Conservation (phyloP, 2,329 filamentous ascomycete species). For the Penicillium fuscoglaucum region DNA sequence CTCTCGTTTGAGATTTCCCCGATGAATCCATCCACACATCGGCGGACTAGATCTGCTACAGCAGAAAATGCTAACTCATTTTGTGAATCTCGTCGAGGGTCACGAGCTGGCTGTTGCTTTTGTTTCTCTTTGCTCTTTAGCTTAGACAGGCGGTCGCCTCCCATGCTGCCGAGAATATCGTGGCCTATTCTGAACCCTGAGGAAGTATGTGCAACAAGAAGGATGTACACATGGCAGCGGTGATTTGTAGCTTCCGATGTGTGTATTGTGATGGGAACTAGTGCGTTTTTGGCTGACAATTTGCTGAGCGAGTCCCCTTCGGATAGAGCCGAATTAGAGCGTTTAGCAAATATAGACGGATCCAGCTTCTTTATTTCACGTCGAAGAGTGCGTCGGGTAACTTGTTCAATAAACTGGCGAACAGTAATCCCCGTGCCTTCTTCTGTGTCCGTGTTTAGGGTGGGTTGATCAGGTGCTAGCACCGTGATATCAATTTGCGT, state of each 20-base stretch:
- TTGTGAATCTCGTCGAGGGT: background rate
- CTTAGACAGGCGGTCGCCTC: background rate
- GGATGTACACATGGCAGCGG: slow-evolving; percentile 52
- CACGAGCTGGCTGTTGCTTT: background rate
- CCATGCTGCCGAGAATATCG: slow-evolving; percentile 45
- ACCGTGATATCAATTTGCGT: slow-evolving; percentile 42
- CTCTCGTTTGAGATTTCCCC: slow-evolving; percentile 45
- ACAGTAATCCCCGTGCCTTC: slow-evolving; percentile 12
- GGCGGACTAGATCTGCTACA: slow-evolving; percentile 42
- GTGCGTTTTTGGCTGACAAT: background rate
- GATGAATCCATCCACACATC: slow-evolving; percentile 48
- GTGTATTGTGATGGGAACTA: slow-evolving; percentile 29
- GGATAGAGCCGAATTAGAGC: background rate
- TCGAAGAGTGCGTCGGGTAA: slow-evolving; percentile 20
- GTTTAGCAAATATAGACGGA: slow-evolving; percentile 15
- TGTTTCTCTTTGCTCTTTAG: slow-evolving; percentile 2
- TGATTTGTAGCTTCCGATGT: slow-evolving; percentile 47
- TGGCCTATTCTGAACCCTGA: slow-evolving; percentile 52
- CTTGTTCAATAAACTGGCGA: slow-evolving; percentile 29
- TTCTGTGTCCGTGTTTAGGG: background rate
- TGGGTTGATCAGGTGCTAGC: slow-evolving; percentile 35
- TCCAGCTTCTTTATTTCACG: slow-evolving; percentile 19
- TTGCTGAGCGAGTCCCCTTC: background rate
- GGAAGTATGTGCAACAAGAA: slow-evolving; percentile 55
- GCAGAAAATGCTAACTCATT: slow-evolving; percentile 15